These are phyloP conservation scores for Acanthamoeba sp. DNA, from an alignment of 208 protist species.

Conservation along the genomic window DNA sequence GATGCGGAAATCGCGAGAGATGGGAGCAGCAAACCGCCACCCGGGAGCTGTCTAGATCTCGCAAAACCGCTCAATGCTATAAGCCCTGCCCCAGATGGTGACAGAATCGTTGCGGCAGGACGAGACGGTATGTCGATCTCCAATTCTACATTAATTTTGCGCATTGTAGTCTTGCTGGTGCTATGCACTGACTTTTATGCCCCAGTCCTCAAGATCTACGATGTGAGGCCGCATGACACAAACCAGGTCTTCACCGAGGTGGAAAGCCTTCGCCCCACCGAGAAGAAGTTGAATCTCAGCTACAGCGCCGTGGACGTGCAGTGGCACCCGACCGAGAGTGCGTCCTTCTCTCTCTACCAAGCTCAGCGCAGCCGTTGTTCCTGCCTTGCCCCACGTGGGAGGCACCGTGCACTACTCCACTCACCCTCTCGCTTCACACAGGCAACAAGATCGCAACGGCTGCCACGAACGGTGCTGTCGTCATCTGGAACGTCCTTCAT, in stretches of 20 bases:
- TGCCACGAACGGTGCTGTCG: conserved; percentile 89
- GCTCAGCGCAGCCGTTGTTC: background rate
- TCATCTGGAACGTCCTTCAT: conserved; percentile 87
- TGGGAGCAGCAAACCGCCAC: background rate
- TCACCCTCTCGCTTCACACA: background rate
- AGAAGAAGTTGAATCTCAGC: conserved; percentile 77
- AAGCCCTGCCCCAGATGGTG: conserved; percentile 81
- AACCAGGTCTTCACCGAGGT: conserved; percentile 65
- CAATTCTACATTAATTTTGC: background rate
- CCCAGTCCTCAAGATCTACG: conserved; percentile 82
- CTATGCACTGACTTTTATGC: too few species aligned
- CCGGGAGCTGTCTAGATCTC: conserved; percentile 74
- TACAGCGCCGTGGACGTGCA: conserved; percentile 80
- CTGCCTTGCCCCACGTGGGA: too few species aligned
- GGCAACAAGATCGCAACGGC: conserved; percentile 88
- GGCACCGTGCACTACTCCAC: background rate
- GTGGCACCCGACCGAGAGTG: conserved; percentile 82
- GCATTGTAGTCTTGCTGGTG: too few species aligned
- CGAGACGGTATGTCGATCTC: conserved; percentile 81
- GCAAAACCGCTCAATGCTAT: conserved; percentile 83
- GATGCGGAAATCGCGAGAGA: conserved; percentile 9
- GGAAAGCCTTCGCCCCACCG: conserved; percentile 56
- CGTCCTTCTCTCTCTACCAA: background rate
- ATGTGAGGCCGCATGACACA: conserved; percentile 41
- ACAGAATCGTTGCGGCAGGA: conserved; percentile 83